phyloP scores from a whole-genome alignment of 1,284 basidiomycete species.

The Heterobasidion parviporum region DNA sequence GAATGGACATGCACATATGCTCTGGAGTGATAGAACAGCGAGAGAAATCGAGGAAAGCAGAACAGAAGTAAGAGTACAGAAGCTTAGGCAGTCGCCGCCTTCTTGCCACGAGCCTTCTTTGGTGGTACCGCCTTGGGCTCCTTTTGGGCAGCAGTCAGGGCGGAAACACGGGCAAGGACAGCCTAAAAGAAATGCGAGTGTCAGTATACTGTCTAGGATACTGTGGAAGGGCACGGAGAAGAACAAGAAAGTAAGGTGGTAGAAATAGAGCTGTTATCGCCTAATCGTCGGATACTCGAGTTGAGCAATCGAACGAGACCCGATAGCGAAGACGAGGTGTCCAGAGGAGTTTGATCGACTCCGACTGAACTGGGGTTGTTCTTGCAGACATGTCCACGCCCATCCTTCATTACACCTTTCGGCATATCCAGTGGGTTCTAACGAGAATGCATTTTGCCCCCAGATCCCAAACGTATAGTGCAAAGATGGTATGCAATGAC shows the following conservation, averaged over 20 bases:
- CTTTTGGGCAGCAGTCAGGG: conserved; percentile 62
- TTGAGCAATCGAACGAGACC: conserved; percentile 48
- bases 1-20: neutral
- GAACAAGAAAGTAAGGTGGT: conserved; percentile 11
- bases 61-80: neutral
- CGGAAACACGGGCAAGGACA: conserved; percentile 75
- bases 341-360: conserved; percentile 55
- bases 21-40: neutral
- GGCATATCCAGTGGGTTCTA: conserved; percentile 49
- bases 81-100: conserved; percentile 25
- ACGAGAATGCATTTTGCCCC: conserved; percentile 32
- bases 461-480: neutral
- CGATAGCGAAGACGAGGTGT: conserved; percentile 66
- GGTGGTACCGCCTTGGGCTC: conserved; percentile 65
- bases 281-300: conserved; percentile 67
- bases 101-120: conserved; percentile 74
- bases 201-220: no score
- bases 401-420: conserved; percentile 60
- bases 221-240: neutral
- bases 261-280: conserved; percentile 39
- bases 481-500: conserved; percentile 4
- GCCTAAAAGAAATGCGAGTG: conserved; percentile 38
- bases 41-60: neutral
- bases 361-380: conserved; percentile 37
- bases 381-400: conserved; percentile 85